Conservation (phyloP, 768 basidiomycete species). For the Termitomyces sp. region DNA sequence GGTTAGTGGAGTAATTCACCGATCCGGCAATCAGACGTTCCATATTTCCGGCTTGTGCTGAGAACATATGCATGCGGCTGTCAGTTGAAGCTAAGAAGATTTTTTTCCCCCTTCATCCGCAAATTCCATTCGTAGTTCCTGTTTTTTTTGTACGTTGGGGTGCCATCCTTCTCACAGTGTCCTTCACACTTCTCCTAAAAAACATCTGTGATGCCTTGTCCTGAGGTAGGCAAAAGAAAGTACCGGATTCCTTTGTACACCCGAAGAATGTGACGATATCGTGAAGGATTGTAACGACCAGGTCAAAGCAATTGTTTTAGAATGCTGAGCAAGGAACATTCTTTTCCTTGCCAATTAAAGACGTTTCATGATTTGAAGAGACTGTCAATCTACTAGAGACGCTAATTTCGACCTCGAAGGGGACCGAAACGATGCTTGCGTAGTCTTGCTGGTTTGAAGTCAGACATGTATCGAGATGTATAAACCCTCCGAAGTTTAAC, state of each 20-base stretch:
- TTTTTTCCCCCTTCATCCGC: not conserved
- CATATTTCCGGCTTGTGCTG: not conserved
- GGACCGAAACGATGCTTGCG: no score
- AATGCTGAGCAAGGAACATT: slow-evolving; percentile 41
- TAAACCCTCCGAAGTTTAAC: no score
- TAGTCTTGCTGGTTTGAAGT: no score
- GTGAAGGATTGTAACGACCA: slow-evolving; percentile 37
- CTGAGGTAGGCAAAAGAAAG: not conserved
- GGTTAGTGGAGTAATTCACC: no score
- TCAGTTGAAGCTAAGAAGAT: not conserved
- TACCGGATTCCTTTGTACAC: not conserved
- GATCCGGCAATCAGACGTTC: not conserved
- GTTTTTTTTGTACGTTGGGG: not conserved
- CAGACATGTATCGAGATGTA: no score
- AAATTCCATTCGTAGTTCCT: not conserved
- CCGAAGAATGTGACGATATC: slow-evolving; percentile 37
- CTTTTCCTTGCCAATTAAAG: no score
- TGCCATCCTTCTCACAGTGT: not conserved
- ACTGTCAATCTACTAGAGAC: no score
- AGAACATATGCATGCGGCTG: not conserved
- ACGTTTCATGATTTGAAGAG: no score
- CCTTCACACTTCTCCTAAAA: not conserved
- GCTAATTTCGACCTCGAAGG: no score
- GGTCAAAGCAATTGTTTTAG: slow-evolving; percentile 37
- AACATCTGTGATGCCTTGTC: not conserved